phyloP scores from a whole-genome alignment of 1,284 basidiomycete genomes.

The Polyporus tsugae region DNA sequence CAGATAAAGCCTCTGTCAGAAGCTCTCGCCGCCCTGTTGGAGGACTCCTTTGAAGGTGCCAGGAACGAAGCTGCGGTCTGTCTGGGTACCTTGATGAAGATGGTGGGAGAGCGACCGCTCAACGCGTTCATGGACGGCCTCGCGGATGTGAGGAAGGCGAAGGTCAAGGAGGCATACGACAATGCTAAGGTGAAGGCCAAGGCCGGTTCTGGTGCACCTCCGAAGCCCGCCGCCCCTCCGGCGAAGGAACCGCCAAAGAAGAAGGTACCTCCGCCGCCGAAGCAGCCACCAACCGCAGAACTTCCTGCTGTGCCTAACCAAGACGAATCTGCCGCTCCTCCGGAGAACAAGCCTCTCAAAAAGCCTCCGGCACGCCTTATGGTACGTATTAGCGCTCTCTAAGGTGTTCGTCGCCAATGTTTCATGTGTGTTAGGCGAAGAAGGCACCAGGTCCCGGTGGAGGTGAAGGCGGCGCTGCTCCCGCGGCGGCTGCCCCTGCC shows the following conservation, averaged over 20 bases:
- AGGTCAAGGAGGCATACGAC: constrained; percentile 94
- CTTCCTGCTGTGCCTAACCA: constrained; percentile 39
- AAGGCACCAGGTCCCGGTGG: constrained; percentile 55
- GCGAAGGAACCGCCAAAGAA: constrained; percentile 58
- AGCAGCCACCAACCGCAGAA: constrained; percentile 44
- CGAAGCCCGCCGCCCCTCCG: constrained; percentile 51
- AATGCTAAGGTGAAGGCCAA: constrained; percentile 90
- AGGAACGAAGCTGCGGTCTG: constrained; percentile 90
- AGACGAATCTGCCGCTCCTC: constrained; percentile 44
- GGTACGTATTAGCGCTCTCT: constrained; percentile 42
- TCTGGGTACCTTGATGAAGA: constrained; percentile 95
- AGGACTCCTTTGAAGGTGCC: constrained; percentile 92
- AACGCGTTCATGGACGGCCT: constrained; percentile 89
- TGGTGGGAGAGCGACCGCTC: constrained; percentile 94
- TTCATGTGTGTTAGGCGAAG: constrained; percentile 50
- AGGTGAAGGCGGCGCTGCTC: constrained; percentile 25
- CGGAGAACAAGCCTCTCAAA: constrained; percentile 53
- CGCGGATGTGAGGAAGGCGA: constrained; percentile 90
- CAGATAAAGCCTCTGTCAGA: constrained; percentile 91
- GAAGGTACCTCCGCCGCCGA: constrained; percentile 46
- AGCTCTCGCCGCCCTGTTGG: constrained; percentile 78
- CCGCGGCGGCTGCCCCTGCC: constrained; percentile 46
- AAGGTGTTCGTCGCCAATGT: constrained; percentile 2
- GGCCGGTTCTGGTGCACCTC: constrained; percentile 60
- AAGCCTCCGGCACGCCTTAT: constrained; percentile 61